Evolutionary conservation across 2,329 filamentous ascomycete species (phyloP), one percentile per base, ranked within the genome.

Genomic region (Ilyonectria destructans): DNA sequence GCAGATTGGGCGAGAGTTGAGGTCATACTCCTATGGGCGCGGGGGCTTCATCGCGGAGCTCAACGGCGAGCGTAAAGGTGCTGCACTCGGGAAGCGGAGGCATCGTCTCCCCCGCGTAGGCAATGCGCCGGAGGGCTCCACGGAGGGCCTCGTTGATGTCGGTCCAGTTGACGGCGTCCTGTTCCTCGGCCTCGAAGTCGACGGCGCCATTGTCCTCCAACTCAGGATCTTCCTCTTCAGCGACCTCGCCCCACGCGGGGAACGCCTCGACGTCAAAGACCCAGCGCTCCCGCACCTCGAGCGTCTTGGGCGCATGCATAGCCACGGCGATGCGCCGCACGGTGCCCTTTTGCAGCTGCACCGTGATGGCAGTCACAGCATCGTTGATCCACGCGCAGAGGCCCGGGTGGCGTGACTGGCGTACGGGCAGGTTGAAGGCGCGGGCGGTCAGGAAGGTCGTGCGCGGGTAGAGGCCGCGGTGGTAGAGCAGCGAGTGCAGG

Each of bases 301-400:
- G 78, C 0, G 77, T 75, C 5, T 75, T 69, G 3, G 80, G 75
- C 1, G 79, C 79, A 63, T 87, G 86, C 66, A 89, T 77, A 6
- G 85, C 85, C 48, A 89, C 76, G 35, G 82, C 86, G 52, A 89
- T 79, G 59, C 84, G 82, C 26, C 83, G 78, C 15, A 85, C 86
- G 54, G 80, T 67, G 29, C 86, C 87, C 10, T 85, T 87, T 55
- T 92, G 86, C 40, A 97, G 86, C 82, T 97, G 92, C 4, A 84
- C 85, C 67, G 89, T 86, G 23, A 95, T 88, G 40, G 94, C 92
- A 69, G 90, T 84, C 48, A 96, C 89, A 72, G 95, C 94, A 79
- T 96, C 93, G 77, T 87, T 89, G 81, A 97, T 90, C 93, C 95
- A 98, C 75, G 90, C 85, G 85, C 94, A 97, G 71, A 97, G 92